Conservation (phyloP, 306 rosid species). For the Acacia melanoxylon region DNA sequence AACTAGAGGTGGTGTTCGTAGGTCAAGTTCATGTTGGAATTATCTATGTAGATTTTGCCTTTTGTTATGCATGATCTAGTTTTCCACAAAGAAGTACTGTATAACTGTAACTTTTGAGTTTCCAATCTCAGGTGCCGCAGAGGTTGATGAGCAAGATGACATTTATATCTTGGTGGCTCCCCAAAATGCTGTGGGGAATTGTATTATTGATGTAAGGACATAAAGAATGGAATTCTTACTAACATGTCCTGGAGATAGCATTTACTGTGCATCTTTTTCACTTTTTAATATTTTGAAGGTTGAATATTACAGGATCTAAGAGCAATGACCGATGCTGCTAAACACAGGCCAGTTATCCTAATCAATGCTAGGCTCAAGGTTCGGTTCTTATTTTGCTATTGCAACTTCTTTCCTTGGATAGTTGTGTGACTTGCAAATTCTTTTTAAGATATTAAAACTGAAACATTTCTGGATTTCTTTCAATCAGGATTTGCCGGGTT, state of each 20-base stretch:
- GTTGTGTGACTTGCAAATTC: constrained; percentile 9
- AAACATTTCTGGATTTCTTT: constrained; percentile 23
- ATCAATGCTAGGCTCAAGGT: constrained; percentile 90
- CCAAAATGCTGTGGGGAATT: constrained; percentile 97
- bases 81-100: constrained; percentile 22
- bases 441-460: constrained; percentile 26
- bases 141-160: constrained; percentile 90
- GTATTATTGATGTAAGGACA: constrained; percentile 82
- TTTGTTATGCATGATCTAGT: constrained; percentile 12
- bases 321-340: constrained; percentile 93
- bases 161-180: constrained; percentile 91
- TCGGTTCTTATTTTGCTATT: constrained; percentile 28
- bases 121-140: constrained; percentile 72
- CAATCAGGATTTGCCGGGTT: constrained; percentile 87
- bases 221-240: constrained; percentile 20
- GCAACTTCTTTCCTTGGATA: constrained; percentile 26
- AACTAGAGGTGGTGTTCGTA: constrained; percentile 1
- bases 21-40: constrained; percentile 16
- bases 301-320: constrained; percentile 67
- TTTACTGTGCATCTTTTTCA: neutral
- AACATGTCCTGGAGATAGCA: constrained; percentile 21
- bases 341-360: constrained; percentile 79
- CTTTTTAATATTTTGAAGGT: constrained; percentile 34
- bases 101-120: constrained; percentile 25
- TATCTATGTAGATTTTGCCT: neutral